A percentile compares a stretch with the other conserved stretches of the same genome.
phyloP scores from a whole-genome alignment of 2,329 filamentous ascomycete species.

The Sclerotinia nivalis region DNA sequence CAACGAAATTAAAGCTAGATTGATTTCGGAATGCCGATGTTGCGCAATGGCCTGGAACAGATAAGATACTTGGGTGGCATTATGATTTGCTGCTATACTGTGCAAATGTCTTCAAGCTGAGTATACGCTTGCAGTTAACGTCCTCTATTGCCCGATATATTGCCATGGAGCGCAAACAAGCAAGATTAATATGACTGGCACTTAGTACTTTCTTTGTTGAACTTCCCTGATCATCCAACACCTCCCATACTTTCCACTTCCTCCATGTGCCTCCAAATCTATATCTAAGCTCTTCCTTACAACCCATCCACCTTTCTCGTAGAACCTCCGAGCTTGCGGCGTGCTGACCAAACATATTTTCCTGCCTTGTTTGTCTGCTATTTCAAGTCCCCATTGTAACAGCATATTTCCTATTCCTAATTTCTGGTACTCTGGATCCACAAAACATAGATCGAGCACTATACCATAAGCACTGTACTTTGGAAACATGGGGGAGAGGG shows the following conservation, averaged over 20 bases:
- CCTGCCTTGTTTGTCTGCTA: constrained; percentile 25
- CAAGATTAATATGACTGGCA: not conserved
- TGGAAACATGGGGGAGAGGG: accelerated
- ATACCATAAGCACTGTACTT: not conserved
- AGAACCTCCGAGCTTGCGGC: constrained; percentile 29
- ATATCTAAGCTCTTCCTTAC: constrained; percentile 33
- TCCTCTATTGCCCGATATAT: too few species aligned
- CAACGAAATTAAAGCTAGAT: too few species aligned
- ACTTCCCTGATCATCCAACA: constrained; percentile 30
- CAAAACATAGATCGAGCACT: constrained; percentile 32
- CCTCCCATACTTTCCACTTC: constrained; percentile 27
- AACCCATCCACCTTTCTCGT: constrained; percentile 38
- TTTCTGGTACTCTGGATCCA: constrained; percentile 29
- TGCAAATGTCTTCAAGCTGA: not conserved
- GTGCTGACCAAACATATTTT: constrained; percentile 32
- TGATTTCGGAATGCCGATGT: too few species aligned
- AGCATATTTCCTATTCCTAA: constrained; percentile 30
- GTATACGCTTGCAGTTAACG: not conserved
- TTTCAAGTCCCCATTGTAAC: constrained; percentile 24
- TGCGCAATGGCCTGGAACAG: too few species aligned
- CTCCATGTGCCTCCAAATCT: constrained; percentile 29
- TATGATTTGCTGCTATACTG: too few species aligned
- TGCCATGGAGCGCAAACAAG: too few species aligned
- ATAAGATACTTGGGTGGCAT: too few species aligned
- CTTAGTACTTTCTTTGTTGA: not conserved